phyloP scores from a whole-genome alignment of 768 basidiomycete genomes.

The Suillus fuscotomentosus region DNA sequence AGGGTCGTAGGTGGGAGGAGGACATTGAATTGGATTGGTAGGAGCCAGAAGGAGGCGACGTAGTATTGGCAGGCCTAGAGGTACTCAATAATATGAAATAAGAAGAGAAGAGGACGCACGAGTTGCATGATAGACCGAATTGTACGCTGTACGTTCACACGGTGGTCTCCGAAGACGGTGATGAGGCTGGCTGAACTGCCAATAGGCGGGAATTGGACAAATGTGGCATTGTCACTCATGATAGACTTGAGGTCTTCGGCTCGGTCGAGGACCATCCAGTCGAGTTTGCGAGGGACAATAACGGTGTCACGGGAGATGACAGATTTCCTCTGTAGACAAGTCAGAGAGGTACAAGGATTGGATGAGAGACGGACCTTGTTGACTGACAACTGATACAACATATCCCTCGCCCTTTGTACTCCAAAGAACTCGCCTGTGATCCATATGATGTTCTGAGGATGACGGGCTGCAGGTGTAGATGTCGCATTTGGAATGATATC shows the following conservation, averaged over 20 bases:
- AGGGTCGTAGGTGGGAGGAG: slow-evolving; percentile 80
- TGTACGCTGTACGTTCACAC: slow-evolving; percentile 92
- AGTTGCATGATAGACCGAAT: slow-evolving; percentile 93
- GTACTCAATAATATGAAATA: slow-evolving; percentile 19
- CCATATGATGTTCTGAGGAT: slow-evolving; percentile 72
- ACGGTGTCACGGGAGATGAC: slow-evolving; percentile 92
- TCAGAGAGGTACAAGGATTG: not conserved
- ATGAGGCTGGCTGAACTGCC: slow-evolving; percentile 92
- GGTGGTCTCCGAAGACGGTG: slow-evolving; percentile 90
- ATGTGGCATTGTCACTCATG: slow-evolving; percentile 97
- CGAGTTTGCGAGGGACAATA: slow-evolving; percentile 92
- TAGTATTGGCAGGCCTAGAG: slow-evolving; percentile 90
- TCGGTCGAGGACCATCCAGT: slow-evolving; percentile 99
- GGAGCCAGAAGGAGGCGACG: slow-evolving; percentile 95
- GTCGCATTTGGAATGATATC: slow-evolving; percentile 46
- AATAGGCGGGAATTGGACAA: slow-evolving; percentile 89
- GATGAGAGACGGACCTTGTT: slow-evolving; percentile 60
- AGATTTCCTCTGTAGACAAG: slow-evolving; percentile 64
- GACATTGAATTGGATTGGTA: slow-evolving; percentile 92
- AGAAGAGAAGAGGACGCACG: slow-evolving; percentile 46
- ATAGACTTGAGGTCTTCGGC: slow-evolving; percentile 87
- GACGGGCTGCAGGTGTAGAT: slow-evolving; percentile 14
- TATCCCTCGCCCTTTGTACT: slow-evolving; percentile 91
- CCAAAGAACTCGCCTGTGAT: slow-evolving; percentile 98
- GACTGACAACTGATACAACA: slow-evolving; percentile 85